Conservation (phyloP, 352 stramenopile genomes). For the Globisporangium rhizosaccharum region DNA sequence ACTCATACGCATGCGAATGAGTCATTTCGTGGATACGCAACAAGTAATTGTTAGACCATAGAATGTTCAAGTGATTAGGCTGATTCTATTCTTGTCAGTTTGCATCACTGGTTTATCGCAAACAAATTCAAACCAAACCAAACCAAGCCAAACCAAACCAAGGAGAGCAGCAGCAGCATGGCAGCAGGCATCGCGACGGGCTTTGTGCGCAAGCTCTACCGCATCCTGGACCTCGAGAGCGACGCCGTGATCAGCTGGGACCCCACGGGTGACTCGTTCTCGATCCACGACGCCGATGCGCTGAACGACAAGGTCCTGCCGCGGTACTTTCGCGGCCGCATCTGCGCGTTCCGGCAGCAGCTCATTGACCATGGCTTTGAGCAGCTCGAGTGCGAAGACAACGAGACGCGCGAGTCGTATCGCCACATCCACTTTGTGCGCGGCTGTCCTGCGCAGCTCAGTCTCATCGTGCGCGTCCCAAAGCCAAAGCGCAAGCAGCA, state of each 20-base stretch:
- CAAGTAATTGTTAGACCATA: no score
- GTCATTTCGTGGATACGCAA: no score
- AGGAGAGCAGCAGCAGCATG: constrained; percentile 13
- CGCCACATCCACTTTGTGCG: constrained; percentile 48
- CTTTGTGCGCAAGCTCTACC: constrained; percentile 81
- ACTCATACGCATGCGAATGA: no score
- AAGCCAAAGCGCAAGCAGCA: constrained; percentile 8
- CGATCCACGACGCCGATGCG: constrained; percentile 50
- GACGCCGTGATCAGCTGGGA: constrained; percentile 59
- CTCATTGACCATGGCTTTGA: constrained; percentile 69
- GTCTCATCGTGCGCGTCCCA: constrained; percentile 43
- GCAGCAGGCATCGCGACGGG: constrained; percentile 57
- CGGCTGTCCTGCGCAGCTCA: constrained; percentile 42
- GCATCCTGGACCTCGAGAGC: constrained; percentile 72
- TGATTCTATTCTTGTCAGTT: no score
- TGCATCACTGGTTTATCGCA: neutral
- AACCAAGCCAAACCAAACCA: neutral
- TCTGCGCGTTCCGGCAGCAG: constrained; percentile 73
- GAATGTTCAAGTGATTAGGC: no score
- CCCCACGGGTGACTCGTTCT: constrained; percentile 48
- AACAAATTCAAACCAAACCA: neutral
- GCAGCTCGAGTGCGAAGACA: constrained; percentile 53
- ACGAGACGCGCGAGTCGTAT: constrained; percentile 49
- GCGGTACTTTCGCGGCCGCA: constrained; percentile 61
- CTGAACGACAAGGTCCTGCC: constrained; percentile 58